Percentiles rank a stretch among this genome's conserved stretches.
Conservation (phyloP, 1,139 yeast genomes). For the Yarrowia galli region DNA sequence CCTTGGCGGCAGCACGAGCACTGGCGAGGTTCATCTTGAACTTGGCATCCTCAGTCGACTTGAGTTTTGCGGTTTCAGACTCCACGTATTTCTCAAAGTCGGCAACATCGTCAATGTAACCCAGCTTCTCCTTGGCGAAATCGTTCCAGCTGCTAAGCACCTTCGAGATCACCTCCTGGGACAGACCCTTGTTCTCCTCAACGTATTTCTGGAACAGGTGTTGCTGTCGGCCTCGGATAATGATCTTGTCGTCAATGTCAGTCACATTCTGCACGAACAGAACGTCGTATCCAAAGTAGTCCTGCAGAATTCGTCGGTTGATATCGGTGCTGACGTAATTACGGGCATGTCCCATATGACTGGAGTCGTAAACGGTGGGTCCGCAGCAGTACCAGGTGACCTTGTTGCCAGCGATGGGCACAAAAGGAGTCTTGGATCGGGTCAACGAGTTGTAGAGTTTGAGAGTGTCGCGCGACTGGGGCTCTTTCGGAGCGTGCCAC, state of each 20-base stretch:
- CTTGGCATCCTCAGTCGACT: constrained; percentile 71
- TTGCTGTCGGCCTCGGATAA: constrained; percentile 90
- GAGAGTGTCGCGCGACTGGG: constrained; percentile 44
- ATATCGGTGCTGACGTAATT: constrained; percentile 95
- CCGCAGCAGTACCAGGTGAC: constrained; percentile 98
- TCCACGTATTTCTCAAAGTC: constrained; percentile 39
- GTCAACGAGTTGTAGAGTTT: constrained; percentile 83
- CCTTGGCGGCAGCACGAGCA: constrained; percentile 59
- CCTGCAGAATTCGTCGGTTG: constrained; percentile 83
- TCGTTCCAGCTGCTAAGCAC: constrained; percentile 56
- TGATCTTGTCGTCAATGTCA: constrained; percentile 96
- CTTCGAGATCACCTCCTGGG: constrained; percentile 53
- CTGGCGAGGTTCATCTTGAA: constrained; percentile 85
- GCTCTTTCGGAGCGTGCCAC: constrained; percentile 43
- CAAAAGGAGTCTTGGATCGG: constrained; percentile 75
- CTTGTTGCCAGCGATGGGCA: constrained; percentile 65
- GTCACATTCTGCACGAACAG: constrained; percentile 94
- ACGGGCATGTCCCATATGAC: constrained; percentile 99
- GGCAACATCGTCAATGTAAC: constrained; percentile 51
- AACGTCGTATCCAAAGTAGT: constrained; percentile 89
- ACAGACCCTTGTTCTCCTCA: constrained; percentile 48
- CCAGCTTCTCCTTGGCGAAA: constrained; percentile 67
- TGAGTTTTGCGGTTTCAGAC: constrained; percentile 58
- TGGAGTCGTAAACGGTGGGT: constrained; percentile 96
- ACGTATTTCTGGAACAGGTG: constrained; percentile 72